Evolutionary conservation across 1,284 basidiomycete genomes (phyloP), one percentile per base, ranked within the genome.

Genomic region (Sanghuangporus weigelae): DNA sequence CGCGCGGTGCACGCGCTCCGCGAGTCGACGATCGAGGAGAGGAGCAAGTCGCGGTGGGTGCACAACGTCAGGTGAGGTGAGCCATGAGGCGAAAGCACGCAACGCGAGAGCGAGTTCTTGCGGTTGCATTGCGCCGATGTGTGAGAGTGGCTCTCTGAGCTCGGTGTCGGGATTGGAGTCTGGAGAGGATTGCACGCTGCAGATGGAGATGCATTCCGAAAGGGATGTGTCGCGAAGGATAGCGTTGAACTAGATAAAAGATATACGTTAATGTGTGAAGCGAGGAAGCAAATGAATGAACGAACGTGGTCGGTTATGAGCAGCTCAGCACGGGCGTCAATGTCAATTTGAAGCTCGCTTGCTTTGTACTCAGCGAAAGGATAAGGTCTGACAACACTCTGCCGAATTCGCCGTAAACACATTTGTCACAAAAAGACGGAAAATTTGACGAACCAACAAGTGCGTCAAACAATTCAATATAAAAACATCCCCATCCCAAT

Each of bases 291-390:
- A 38, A 31, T 5, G 11, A 38, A 19, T n/a, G 49, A 16, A 79
- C 91, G 69, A 71, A 95, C 93, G 75, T 96, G 95, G 70, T 95
- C 88, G 57, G 89, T 85, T 7, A 87, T 90, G 65, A 97, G 79
- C 7, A 77, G 76, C 55, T 81, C 76, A 0, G 93, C 85, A 66
- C 86, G 79, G 57, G 80, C 76, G 59, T 90, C 82, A 51, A 95
- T 79, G n/a, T 86, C 74, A 1, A 74, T 75, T 66, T 87, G 82
- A 6, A 97, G 76, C 63, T 80, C 73, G 11, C 73, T 74, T 48
- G 82, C 81, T 70, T 92, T 87, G 53, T 81, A 79, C 1, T 72
- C 74, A 0, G 93, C 92, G 72, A 95, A 96, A 1, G 81, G 72
- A 70, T 87, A 93, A 0, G 84, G 78, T 68, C 92, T 86, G 12